Base-by-base conservation (phyloP, 495 filamentous ascomycete species). In the Acidomyces sp. region DNA sequence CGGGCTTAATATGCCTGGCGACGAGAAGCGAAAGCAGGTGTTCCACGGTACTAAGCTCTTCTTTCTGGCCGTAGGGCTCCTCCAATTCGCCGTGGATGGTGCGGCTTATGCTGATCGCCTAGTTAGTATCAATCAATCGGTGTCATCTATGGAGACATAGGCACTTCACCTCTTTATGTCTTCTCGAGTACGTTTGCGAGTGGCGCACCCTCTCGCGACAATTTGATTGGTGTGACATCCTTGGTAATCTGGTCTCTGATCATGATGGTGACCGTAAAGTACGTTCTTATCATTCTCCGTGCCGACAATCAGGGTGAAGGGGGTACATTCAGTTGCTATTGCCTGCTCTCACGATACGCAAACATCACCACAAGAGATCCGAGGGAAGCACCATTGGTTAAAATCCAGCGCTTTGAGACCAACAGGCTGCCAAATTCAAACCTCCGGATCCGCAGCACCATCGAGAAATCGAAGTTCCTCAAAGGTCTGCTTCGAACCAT, bases 231-330 rank as follows among this genome's bases (percentile, higher is more conserved):
- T 3, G 79, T 74, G 0, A 63, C 82, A 0, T 85, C 80, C 4
- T 64, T 85, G 34, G 72, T 85, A 34, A 72, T 85, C 21, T 85
- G 81, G 80, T 68, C 75, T 1, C 57, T 85, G 18, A 78, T 74
- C 16, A 60, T 84, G 34, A 79, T 85, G 63, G 79, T 85, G 10
- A 80, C 71, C 6, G 53, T 84, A 41, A 85, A 85, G 57, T 85
- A 84, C 46, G 61, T 80, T 12, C 56, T 79, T 24, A 73, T 84
- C 49, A 71, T 84, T 20, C 63, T 85, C 16, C 61, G 60, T 18
- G 78, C 79, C 17, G 80, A 85, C 58, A 78, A 84, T 53, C 77
- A 83, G 41, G 80, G 80, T 24, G 80, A 85, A 55, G 80, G 80
- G 5, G 80, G 81, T 34, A 85, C 80, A 1, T 85, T 85, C 51